Conservation (phyloP, 768 basidiomycete species). For the Asterophora lycoperdoides region DNA sequence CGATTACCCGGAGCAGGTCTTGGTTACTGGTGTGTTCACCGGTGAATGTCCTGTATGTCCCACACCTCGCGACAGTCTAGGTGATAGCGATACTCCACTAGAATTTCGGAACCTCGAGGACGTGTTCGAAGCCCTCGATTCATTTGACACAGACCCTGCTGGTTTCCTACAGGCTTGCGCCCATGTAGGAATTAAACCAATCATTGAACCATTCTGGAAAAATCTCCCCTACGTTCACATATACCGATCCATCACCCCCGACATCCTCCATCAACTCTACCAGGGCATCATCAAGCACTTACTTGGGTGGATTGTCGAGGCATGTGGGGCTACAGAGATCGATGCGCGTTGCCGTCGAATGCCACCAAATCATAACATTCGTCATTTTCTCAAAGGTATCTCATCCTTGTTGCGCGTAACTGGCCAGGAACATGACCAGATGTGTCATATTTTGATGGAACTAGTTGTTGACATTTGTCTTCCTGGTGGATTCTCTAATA, state of each 20-base stretch:
- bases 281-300: conserved; percentile 33
- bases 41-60: conserved; percentile 10
- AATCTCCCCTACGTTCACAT: conserved; percentile 25
- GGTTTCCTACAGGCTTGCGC: no score
- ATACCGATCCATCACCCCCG: conserved; percentile 23
- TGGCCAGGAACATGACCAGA: conserved; percentile 33
- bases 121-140: no score
- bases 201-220: conserved; percentile 22
- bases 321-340: conserved; percentile 27
- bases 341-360: conserved; percentile 30
- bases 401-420: conserved; percentile 25
- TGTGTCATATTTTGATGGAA: conserved; percentile 28
- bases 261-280: conserved; percentile 31
- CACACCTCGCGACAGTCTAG: conserved; percentile 20
- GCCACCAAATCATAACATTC: conserved; percentile 32
- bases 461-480: conserved; percentile 23
- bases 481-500: conserved; percentile 4
- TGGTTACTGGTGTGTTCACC: conserved; percentile 24
- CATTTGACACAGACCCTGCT: no score
- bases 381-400: conserved; percentile 34
- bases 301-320: conserved; percentile 24
- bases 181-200: conserved; percentile 20
- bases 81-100: no score
- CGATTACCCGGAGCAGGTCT: conserved; percentile 43
- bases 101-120: no score